Evolutionary conservation across 2,329 filamentous ascomycete species (phyloP), one percentile per base, ranked within the genome.

Genomic region (Hawksworthiomyces lignivorus): DNA sequence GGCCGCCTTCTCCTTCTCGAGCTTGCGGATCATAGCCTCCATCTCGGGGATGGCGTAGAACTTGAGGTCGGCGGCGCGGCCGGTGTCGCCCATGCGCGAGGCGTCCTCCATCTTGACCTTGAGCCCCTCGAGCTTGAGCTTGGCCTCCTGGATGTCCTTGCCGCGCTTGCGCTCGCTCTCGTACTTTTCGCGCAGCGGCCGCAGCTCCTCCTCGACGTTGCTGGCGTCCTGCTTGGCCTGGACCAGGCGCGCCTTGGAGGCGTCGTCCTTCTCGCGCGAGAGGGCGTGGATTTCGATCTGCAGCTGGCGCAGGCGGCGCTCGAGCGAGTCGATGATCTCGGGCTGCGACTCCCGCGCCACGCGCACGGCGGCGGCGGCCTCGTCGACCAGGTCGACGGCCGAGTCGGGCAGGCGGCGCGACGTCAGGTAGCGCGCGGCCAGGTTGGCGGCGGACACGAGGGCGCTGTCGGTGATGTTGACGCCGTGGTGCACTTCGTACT

Each of bases 21-120:
- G 77, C 46, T 77, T 68, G 56, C 82, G 79, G 62, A 98, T 98
- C 48, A 81, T 75, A 21, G 72, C 64, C 59, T 92, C 81, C 52
- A 94, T 85, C 58, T 97, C 90, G 0, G 92, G 92, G 50, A 98
- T 97, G 47, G 90, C 92, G 58, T 95, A 95, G 69, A 97, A 97
- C 61, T 94, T 84, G 49, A 98, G 75, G 63, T 98, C 92, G 36
- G 92, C 94, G 45, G 90, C 92, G 32, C 84, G 88, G 51, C 80
- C 75, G 49, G 92, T 80, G 58, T 97, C 87, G 41, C 87, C 81
- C 48, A 81, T 77, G 59, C 94, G 83, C 60, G 87, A 85, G n/a
- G 90, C 89, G 56, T 96, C 88, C 50, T 95, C 90, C 50, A 87
- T 77, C 64, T 96, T 95, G 62, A 89, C 85, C 64, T 87, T 86